Evolutionary conservation across 495 filamentous ascomycete species (phyloP).

Genomic region (Thozetella sp.): DNA sequence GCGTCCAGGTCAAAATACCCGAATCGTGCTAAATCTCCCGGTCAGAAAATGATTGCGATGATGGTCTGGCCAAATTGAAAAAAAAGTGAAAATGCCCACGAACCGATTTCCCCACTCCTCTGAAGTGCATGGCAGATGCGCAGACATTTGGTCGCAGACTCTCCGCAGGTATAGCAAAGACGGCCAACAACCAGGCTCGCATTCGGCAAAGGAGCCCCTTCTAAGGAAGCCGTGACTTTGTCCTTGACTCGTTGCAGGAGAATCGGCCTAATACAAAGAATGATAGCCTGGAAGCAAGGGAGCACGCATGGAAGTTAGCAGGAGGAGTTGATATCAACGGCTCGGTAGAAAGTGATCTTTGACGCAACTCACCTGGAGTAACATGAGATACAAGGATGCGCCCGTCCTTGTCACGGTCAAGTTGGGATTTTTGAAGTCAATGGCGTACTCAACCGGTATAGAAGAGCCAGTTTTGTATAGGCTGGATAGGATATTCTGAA

Average conservation of each 20-base stretch:
- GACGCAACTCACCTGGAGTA: background rate
- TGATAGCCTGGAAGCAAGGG: background rate
- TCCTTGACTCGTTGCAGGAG: conserved; percentile 3
- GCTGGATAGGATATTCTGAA: background rate
- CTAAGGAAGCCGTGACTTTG: background rate
- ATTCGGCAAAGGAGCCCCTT: background rate
- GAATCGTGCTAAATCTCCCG: background rate
- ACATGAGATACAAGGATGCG: background rate
- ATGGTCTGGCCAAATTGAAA: background rate
- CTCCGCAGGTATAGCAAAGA: background rate
- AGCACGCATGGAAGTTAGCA: background rate
- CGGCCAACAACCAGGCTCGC: background rate
- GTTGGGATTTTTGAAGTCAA: background rate
- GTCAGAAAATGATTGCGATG: background rate
- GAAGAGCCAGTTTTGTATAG: background rate
- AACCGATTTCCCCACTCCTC: background rate
- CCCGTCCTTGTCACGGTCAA: background rate
- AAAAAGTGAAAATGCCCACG: background rate
- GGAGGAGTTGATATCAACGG: too few relatives aligned
- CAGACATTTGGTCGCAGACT: background rate
- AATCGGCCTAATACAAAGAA: conserved; percentile 1
- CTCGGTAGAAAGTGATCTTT: background rate
- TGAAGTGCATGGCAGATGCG: background rate
- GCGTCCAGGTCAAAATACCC: conserved; percentile 1
- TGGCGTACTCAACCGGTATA: background rate